Base-by-base conservation (phyloP, 2,329 filamentous ascomycete genomes). In the Cladosporium cucumerinum region DNA sequence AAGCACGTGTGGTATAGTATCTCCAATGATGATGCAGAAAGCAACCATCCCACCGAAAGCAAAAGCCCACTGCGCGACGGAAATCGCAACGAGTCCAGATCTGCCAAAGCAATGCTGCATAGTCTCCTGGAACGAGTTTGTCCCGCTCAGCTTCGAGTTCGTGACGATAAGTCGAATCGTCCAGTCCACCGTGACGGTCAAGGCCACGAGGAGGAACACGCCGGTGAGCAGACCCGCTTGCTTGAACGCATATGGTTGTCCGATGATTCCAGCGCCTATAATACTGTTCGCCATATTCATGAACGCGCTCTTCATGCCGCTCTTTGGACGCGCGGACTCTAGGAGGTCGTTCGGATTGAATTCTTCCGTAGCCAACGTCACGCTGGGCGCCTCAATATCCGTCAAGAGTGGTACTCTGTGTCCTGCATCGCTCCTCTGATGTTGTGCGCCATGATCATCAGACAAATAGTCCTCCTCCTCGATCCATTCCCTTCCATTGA, bases 211-310 rank as follows among this genome's bases (percentile, higher is more conserved):
- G 64, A 99, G 84, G 55, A 92, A 73, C 6, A 94, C 82, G 30
- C 95, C 95, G 43, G 91, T 89, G 18, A 91, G 76, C 71, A 99
- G 85, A 7, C 95, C 95, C 8, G 95, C 95, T 80, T 98, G 93
- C 65, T 87, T 87, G 75, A 99, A 89, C n/a, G 95, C 95, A 79
- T 98, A 99, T 14, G 95, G 93, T 79, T 99, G 95, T 30, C 83
- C 87, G 71, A 89, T 89, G 66, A 89, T 89, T 2, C 87, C 87
- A 32, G 87, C 87, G 32, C 87, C 87, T 67, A 99, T 97, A 76
- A 99, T 99, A 72, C 91, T 96, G 81, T 99, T 99, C 68, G 95
- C 94, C 95, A 99, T 99, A 80, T 99, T 99, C 93, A 98, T 97
- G 71, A 99, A 98, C 3, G 95, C 94, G 75, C 90, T 92, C 67